Percentiles rank a stretch among this genome's conserved stretches.
phyloP scores from a whole-genome alignment of 176 grass and related monocot species.

The Paspalum notatum region DNA sequence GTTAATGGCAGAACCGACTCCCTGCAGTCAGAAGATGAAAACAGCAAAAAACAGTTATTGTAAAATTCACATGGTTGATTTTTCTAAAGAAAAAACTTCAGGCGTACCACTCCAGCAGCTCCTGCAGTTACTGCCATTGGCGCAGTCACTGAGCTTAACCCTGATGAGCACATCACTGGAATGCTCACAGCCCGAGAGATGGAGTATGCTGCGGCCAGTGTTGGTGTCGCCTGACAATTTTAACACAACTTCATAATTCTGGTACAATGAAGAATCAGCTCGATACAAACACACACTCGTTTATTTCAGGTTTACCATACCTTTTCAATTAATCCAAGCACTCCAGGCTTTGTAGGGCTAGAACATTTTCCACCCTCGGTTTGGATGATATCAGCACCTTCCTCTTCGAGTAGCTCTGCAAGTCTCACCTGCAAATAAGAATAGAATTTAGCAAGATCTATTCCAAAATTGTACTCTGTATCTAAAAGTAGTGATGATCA shows the following conservation, averaged over 20 bases:
- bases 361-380: constrained; percentile 93
- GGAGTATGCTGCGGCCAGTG: constrained; percentile 86
- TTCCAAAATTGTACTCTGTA: no score
- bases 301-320: constrained; percentile 25
- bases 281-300: background rate
- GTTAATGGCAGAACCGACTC: constrained; percentile 78
- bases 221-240: constrained; percentile 75
- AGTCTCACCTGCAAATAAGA: constrained; percentile 63
- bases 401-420: constrained; percentile 85
- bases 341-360: constrained; percentile 72
- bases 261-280: background rate
- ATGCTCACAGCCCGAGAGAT: constrained; percentile 82
- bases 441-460: background rate
- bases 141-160: constrained; percentile 88
- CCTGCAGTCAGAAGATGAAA: constrained; percentile 45
- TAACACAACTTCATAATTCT: background rate
- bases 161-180: constrained; percentile 93
- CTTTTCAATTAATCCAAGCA: constrained; percentile 94
- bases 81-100: background rate
- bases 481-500: constrained; percentile 25
- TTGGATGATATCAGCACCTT: constrained; percentile 89
- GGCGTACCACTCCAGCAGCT: constrained; percentile 85
- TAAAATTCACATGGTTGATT: background rate
- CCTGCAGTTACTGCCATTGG: constrained; percentile 88
- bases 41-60: background rate